Conservation (phyloP, 2,329 filamentous ascomycete species). For the Sphaceloma murrayae region DNA sequence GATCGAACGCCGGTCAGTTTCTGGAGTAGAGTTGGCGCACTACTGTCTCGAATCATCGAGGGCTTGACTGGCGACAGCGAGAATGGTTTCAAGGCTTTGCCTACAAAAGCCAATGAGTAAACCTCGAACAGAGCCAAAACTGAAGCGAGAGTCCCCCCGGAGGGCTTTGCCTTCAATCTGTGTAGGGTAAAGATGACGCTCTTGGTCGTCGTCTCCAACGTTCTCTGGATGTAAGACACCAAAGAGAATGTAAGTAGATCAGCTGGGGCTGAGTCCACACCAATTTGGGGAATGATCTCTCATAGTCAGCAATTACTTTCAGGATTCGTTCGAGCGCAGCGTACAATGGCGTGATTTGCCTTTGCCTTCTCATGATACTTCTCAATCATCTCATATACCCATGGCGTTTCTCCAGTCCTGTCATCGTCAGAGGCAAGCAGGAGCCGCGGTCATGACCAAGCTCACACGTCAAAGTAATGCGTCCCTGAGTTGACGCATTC, state of each 20-base stretch:
- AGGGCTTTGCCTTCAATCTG: slow-evolving; percentile 44
- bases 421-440: background rate
- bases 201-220: slow-evolving; percentile 41
- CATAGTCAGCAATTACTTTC: background rate
- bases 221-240: slow-evolving; percentile 44
- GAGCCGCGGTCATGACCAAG: background rate
- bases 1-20: slow-evolving; percentile 43
- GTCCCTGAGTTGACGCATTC: slow-evolving; percentile 56
- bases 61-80: slow-evolving; percentile 39
- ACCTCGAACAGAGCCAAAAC: slow-evolving; percentile 48
- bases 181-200: slow-evolving; percentile 46
- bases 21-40: slow-evolving; percentile 29
- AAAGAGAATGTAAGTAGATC: slow-evolving; percentile 47
- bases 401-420: slow-evolving; percentile 54
- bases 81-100: slow-evolving; percentile 42
- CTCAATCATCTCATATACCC: slow-evolving; percentile 52
- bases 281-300: slow-evolving; percentile 48
- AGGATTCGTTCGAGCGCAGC: background rate
- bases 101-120: slow-evolving; percentile 40
- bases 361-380: slow-evolving; percentile 53
- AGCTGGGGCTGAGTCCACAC: slow-evolving; percentile 52
- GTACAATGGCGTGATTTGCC: slow-evolving; percentile 46
- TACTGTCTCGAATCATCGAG: slow-evolving; percentile 22
- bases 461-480: slow-evolving; percentile 55
- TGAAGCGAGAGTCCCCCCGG: slow-evolving; percentile 55